A percentile compares a stretch with the other conserved stretches of the same genome.
Evolutionary conservation across 768 basidiomycete species (phyloP).

Genomic region (Grammothele lineata): DNA sequence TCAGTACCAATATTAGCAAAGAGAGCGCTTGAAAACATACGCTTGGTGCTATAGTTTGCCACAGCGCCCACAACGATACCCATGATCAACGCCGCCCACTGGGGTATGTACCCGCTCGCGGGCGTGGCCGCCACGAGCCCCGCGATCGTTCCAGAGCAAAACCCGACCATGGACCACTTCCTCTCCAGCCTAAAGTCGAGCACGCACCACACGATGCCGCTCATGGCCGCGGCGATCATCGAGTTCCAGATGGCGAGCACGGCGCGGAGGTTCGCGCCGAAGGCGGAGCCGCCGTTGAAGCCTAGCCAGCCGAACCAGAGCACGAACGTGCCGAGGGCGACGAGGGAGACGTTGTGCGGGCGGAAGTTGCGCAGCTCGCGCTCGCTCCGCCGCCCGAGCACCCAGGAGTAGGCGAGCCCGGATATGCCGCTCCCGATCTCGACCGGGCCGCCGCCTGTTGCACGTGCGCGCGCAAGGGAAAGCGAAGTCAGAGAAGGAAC

Average conservation of each 20-base stretch:
- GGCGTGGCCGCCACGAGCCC: slow-evolving; percentile 89
- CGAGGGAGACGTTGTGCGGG: slow-evolving; percentile 83
- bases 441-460: slow-evolving; percentile 76
- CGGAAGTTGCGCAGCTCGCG: slow-evolving; percentile 74
- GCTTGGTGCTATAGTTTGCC: slow-evolving; percentile 82
- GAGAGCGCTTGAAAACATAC: slow-evolving; percentile 43
- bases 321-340: slow-evolving; percentile 79
- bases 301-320: slow-evolving; percentile 88
- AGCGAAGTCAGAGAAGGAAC: background rate
- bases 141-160: slow-evolving; percentile 88
- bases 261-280: slow-evolving; percentile 84
- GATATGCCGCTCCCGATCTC: slow-evolving; percentile 84
- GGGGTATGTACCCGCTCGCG: slow-evolving; percentile 74
- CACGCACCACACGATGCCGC: slow-evolving; percentile 78
- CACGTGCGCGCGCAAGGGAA: background rate
- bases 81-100: slow-evolving; percentile 73
- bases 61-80: slow-evolving; percentile 68
- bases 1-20: too few species aligned
- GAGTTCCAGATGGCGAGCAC: slow-evolving; percentile 86
- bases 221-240: slow-evolving; percentile 79
- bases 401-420: slow-evolving; percentile 83
- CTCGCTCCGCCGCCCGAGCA: slow-evolving; percentile 77
- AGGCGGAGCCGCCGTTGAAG: slow-evolving; percentile 90
- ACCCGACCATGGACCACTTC: slow-evolving; percentile 87
- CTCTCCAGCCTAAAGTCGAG: slow-evolving; percentile 76